Conservation (phyloP, 2,329 filamentous ascomycete species). For the Dryadomyces quercus-mongolicae region DNA sequence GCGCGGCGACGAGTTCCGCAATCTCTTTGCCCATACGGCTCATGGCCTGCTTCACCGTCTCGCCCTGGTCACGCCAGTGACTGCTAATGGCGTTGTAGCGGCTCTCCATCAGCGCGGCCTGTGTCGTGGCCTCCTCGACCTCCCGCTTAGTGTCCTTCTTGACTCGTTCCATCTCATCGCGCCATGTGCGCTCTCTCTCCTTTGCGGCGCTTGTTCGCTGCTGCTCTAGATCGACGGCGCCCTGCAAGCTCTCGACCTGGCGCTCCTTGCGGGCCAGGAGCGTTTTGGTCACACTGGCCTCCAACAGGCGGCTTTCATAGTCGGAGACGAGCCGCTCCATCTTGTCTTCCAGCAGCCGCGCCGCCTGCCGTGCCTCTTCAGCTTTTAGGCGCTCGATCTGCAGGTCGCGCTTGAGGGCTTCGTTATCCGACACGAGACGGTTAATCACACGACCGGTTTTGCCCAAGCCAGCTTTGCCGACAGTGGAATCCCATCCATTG, state of each 20-base stretch:
- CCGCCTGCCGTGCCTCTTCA: slow-evolving; percentile 59
- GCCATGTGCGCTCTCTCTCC: slow-evolving; percentile 49
- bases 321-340: slow-evolving; percentile 57
- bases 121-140: slow-evolving; percentile 52
- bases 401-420: slow-evolving; percentile 62
- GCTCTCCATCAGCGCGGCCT: slow-evolving; percentile 56
- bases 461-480: slow-evolving; percentile 57
- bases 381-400: slow-evolving; percentile 52
- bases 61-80: slow-evolving; percentile 55
- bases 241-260: slow-evolving; percentile 57
- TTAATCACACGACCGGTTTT: slow-evolving; percentile 74
- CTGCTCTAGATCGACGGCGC: slow-evolving; percentile 51
- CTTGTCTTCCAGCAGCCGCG: slow-evolving; percentile 57
- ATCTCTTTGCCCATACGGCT: slow-evolving; percentile 41
- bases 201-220: slow-evolving; percentile 47
- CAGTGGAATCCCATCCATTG: slow-evolving; percentile 46
- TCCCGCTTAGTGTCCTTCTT: slow-evolving; percentile 46
- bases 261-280: slow-evolving; percentile 61
- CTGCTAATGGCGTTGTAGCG: slow-evolving; percentile 55
- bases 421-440: slow-evolving; percentile 68
- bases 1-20: slow-evolving; percentile 38
- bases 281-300: slow-evolving; percentile 59
- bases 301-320: slow-evolving; percentile 56
- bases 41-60: slow-evolving; percentile 43
- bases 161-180: slow-evolving; percentile 49